A percentile compares a stretch with the other conserved stretches of the same genome.
These are phyloP conservation scores for Termitomyces sp. DNA, from an alignment of 768 basidiomycete genomes.

Conservation along the genomic window DNA sequence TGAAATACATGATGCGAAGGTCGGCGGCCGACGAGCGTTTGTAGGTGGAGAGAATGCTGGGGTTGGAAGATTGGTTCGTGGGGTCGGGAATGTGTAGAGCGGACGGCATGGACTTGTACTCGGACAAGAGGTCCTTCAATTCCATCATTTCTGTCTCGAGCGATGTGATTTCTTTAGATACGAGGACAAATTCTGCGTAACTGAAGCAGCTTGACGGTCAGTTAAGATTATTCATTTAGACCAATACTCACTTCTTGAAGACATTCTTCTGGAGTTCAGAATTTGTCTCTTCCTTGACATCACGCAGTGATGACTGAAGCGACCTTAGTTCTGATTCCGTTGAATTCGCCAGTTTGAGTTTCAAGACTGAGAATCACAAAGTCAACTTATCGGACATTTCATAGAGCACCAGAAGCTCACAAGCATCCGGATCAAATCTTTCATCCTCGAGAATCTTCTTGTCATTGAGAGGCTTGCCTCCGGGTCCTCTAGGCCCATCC, in stretches of 20 bases:
- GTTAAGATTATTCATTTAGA: slow-evolving; percentile 1
- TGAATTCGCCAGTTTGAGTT: slow-evolving; percentile 84
- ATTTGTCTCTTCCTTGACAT: slow-evolving; percentile 68
- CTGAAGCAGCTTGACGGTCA: slow-evolving; percentile 34
- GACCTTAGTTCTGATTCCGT: slow-evolving; percentile 77
- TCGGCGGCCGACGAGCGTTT: slow-evolving; percentile 93
- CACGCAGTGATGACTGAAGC: slow-evolving; percentile 71
- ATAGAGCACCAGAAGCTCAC: slow-evolving; percentile 43
- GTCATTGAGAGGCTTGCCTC: slow-evolving; percentile 51
- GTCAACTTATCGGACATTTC: slow-evolving; percentile 9
- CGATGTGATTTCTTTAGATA: slow-evolving; percentile 95
- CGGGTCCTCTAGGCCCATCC: slow-evolving; percentile 43
- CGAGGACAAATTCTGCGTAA: slow-evolving; percentile 94
- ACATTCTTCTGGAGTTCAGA: slow-evolving; percentile 87
- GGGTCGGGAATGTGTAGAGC: slow-evolving; percentile 87
- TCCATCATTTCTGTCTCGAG: slow-evolving; percentile 98
- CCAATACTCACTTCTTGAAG: slow-evolving; percentile 74
- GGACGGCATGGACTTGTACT: slow-evolving; percentile 96
- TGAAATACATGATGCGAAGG: slow-evolving; percentile 88
- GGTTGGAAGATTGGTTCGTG: slow-evolving; percentile 50
- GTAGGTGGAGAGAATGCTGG: slow-evolving; percentile 37
- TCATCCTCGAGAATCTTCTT: slow-evolving; percentile 68
- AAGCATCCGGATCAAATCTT: slow-evolving; percentile 84
- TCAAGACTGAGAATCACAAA: slow-evolving; percentile 51
- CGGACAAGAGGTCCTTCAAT: slow-evolving; percentile 88